Base-by-base conservation (phyloP, 2,329 filamentous ascomycete species). In the Nemania sp. region DNA sequence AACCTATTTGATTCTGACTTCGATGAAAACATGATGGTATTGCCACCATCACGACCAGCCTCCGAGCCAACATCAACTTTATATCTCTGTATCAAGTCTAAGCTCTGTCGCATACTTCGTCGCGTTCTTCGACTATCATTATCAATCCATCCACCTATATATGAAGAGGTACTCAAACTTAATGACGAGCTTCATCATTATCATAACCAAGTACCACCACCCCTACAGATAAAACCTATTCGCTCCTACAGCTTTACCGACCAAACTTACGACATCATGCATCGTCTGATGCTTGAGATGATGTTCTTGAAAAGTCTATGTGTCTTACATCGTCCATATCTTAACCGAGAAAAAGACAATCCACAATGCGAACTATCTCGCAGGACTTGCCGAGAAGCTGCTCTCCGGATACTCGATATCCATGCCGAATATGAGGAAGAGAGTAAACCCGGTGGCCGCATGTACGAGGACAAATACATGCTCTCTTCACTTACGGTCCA, bases 401-500 rank as follows among this genome's bases (percentile, higher is more conserved):
- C 84, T 2, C 73, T 85, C 59, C 73, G 77, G 51, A 79, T 87
- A 18, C 74, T 86, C 3, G 78, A 81, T 38, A 76, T 87, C 49
- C 83, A 86, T 61, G 79, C 81, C 20, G 84, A 86, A 72, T 80
- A 85, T 49, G 81, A 85, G 52, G 74, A 79, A 51, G 83, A 84
- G 73, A 79, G 79, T 18, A 78, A 77, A 27, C 82, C 83, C 0
- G 85, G 86, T 0, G 87, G 87, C 0, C 80, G 85, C 22, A 76
- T 90, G 67, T 80, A 83, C 63, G 80, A 83, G 45, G 84, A 88
- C 57, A 80, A 83, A 49, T 87, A 85, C 77, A 85, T 89, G 79
- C 74, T 88, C 7, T 83, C 83, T 3, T 84, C 83, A 2, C 74
- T 89, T 52, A 85, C 84, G 5, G 78, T 85, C 24, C 85, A 88